Base-by-base conservation (phyloP, 495 filamentous ascomycete genomes). In the Mytilinidion resinicola region DNA sequence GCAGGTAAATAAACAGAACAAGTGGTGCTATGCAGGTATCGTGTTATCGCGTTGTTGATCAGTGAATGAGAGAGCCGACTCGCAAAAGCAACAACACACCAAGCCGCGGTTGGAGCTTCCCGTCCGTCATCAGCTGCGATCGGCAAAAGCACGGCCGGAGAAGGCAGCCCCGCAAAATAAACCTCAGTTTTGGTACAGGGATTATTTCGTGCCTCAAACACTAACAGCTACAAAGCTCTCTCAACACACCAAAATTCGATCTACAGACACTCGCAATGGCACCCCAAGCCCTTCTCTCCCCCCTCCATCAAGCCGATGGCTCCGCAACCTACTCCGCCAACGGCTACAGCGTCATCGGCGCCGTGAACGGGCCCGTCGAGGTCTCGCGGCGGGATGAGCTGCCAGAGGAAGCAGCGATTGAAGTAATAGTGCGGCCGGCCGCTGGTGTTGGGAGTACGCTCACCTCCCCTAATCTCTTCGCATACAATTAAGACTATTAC, bases 341-440 rank as follows among this genome's bases (percentile, higher is more conserved):
- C 47, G 88, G 88, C 36, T 95, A 87, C 71, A 85, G 83, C 51
- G 80, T 97, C 60, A 81, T 93, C 48, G 89, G 85, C 53, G 84
- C 89, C 11, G 90, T 95, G 59, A 96, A 92, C 70, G 93, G 89
- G 0, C 93, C 93, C n/a, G 79, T 96, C 62, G 92, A 96, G 72
- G 89, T 91, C 17, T 84, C 82, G 61, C 84, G 90, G 62, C 81
- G 88, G 62, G 92, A 96, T 66, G 86, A 96, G 63, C 82, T 89
- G 53, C 86, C 93, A 14, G 89, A 95, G 72, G 90, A 96, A 74
- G 89, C 93, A 21, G 84, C 84, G 51, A 76, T 98, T 53, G 93
- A 97, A 70, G 88, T 97, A 34, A 85, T 90, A 69, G 82, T 98
- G 62, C 85, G 92, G 69, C 91, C 91, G 35, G 85, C 86, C 41